A percentile compares a stretch with the other conserved stretches of the same genome.
Conservation (phyloP, 257 asterid species). For the Petunia axillaris region DNA sequence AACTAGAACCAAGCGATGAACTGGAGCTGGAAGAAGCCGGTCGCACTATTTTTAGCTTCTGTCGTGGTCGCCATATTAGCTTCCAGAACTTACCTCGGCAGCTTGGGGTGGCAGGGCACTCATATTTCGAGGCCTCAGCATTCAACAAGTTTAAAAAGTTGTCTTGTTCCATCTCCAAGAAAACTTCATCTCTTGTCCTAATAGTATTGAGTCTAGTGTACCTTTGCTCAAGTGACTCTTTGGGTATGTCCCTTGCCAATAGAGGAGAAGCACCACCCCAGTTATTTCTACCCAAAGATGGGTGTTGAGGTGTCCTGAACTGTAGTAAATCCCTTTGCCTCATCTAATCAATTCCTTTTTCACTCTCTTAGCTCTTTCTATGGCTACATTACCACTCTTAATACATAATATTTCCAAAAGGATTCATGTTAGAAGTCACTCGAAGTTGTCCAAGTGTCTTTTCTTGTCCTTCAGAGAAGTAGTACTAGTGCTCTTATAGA, state of each 20-base stretch:
- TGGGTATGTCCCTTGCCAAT: constrained; percentile 64
- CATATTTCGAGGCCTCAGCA: constrained; percentile 31
- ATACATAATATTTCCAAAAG: not conserved
- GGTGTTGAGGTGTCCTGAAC: constrained; percentile 80
- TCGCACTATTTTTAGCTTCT: constrained; percentile 32
- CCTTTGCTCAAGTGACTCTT: constrained; percentile 62
- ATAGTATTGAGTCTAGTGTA: constrained; percentile 47
- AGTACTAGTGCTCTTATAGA: too few species aligned
- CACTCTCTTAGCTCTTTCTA: not conserved
- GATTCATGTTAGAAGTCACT: constrained; percentile 9
- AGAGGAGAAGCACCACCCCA: constrained; percentile 91
- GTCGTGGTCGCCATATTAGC: constrained; percentile 42
- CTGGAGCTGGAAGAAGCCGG: constrained; percentile 20
- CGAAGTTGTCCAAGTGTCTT: not conserved
- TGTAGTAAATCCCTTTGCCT: constrained; percentile 46
- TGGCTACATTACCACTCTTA: not conserved
- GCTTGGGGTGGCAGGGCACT: constrained; percentile 24
- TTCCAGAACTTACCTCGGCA: constrained; percentile 45
- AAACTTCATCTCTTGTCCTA: constrained; percentile 48
- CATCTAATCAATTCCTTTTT: constrained; percentile 27
- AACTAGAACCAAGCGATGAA: constrained; percentile 28
- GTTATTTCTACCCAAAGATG: constrained; percentile 55
- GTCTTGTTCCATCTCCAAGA: constrained; percentile 42
- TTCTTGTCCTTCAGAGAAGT: not conserved
- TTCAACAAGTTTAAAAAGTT: constrained; percentile 35